phyloP scores from a whole-genome alignment of 495 filamentous ascomycete genomes.

The Penicillium odoratum region DNA sequence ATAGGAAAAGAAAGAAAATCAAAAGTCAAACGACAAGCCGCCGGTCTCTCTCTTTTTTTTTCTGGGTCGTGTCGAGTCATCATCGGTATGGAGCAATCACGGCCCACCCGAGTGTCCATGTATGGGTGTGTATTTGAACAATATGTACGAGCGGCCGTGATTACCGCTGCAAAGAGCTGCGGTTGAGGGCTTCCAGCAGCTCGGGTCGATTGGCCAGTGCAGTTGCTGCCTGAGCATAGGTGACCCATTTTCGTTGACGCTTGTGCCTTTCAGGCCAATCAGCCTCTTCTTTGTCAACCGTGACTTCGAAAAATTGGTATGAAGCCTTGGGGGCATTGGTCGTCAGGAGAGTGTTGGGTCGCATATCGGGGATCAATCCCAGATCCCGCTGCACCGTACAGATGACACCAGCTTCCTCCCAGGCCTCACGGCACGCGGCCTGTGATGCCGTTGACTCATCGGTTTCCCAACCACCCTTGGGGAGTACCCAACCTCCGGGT shows the following conservation, averaged over 20 bases:
- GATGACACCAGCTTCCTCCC: constrained; percentile 94
- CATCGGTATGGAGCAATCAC: constrained; percentile 18
- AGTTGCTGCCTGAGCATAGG: constrained; percentile 74
- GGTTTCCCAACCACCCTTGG: constrained; percentile 96
- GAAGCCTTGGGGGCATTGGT: constrained; percentile 70
- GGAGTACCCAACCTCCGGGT: constrained; percentile 89
- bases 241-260: constrained; percentile 84
- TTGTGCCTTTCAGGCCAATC: constrained; percentile 96
- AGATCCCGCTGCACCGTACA: constrained; percentile 80
- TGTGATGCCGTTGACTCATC: constrained; percentile 75
- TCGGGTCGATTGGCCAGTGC: constrained; percentile 79
- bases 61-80: constrained; percentile 44
- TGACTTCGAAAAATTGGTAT: constrained; percentile 88
- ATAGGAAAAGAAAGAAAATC: constrained; percentile 7
- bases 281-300: constrained; percentile 74
- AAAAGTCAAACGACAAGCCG: constrained; percentile 28
- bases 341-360: constrained; percentile 55
- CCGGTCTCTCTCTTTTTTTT: constrained; percentile 24
- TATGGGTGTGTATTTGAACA: constrained; percentile 5
- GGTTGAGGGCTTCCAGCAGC: constrained; percentile 79
- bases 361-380: constrained; percentile 79
- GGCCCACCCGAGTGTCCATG: constrained; percentile 10
- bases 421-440: constrained; percentile 81
- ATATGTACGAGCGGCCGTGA: constrained; percentile 19
- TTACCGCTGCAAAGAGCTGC: constrained; percentile 71